Percentiles rank a stretch among this genome's conserved stretches.
Conservation (phyloP, 179 eudicot species). For the Silene noctiflora region DNA sequence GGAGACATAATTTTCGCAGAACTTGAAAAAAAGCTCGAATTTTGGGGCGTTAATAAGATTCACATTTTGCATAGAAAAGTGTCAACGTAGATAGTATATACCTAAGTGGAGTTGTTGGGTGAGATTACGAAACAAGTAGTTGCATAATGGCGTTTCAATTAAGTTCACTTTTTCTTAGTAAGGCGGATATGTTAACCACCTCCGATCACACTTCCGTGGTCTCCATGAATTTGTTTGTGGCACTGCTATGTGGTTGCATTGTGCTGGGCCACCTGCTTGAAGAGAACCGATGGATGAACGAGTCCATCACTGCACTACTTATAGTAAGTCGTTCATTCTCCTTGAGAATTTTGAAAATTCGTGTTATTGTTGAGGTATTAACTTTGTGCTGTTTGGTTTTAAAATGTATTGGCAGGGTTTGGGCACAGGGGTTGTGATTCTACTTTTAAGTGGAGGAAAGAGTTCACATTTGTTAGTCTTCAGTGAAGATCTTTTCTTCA, state of each 20-base stretch:
- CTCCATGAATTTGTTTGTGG: slow-evolving; percentile 78
- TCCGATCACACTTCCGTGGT: slow-evolving; percentile 81
- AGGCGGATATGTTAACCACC: slow-evolving; percentile 35
- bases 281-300: slow-evolving; percentile 97
- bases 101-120: not conserved
- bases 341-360: not conserved
- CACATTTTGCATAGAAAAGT: not conserved
- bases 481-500: slow-evolving; percentile 98
- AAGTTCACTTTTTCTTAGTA: slow-evolving; percentile 33
- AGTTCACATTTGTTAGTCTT: slow-evolving; percentile 84
- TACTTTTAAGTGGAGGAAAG: slow-evolving; percentile 69
- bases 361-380: slow-evolving; percentile 2
- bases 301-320: slow-evolving; percentile 81
- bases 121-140: slow-evolving; percentile 11
- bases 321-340: slow-evolving; percentile 48
- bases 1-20: slow-evolving; percentile 24
- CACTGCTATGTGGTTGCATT: slow-evolving; percentile 77
- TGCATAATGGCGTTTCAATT: slow-evolving; percentile 45
- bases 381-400: not conserved
- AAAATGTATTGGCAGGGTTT: slow-evolving; percentile 58
- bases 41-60: not conserved
- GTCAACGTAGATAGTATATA: not conserved
- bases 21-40: slow-evolving; percentile 3
- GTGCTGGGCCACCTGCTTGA: slow-evolving; percentile 90
- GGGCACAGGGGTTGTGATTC: slow-evolving; percentile 70